These are phyloP conservation scores for Pythium rishiriense DNA, from an alignment of 352 stramenopile species.

Conservation along the genomic window DNA sequence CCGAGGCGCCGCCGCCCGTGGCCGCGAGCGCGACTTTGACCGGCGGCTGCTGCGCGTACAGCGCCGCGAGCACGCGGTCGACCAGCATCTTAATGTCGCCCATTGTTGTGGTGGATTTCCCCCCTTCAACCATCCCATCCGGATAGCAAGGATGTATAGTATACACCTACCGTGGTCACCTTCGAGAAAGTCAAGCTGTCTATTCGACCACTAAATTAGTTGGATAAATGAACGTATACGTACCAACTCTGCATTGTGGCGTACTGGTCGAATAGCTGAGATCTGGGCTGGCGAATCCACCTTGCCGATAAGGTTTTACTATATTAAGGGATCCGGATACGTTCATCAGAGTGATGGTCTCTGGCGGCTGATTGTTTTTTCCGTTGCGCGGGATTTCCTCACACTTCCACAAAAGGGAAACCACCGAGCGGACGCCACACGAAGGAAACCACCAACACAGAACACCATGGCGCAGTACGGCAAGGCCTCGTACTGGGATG, in stretches of 20 bases:
- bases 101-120: background rate
- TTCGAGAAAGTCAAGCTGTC: slow-evolving; percentile 15
- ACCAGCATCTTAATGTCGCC: slow-evolving; percentile 11
- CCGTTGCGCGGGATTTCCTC: slow-evolving; percentile 1
- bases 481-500: slow-evolving; percentile 94
- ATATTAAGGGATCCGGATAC: slow-evolving; percentile 13
- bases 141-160: slow-evolving; percentile 11
- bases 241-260: background rate
- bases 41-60: slow-evolving; percentile 53
- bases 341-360: slow-evolving; percentile 23
- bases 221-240: background rate
- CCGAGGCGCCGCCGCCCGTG: slow-evolving; percentile 56
- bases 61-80: slow-evolving; percentile 51
- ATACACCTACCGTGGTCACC: slow-evolving; percentile 2
- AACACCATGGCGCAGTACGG: slow-evolving; percentile 88
- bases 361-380: slow-evolving; percentile 13
- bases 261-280: slow-evolving; percentile 10
- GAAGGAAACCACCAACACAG: slow-evolving; percentile 12
- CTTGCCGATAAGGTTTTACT: slow-evolving; percentile 15
- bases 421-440: background rate
- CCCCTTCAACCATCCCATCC: background rate
- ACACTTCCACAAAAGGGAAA: slow-evolving; percentile 20
- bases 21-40: slow-evolving; percentile 57
- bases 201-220: slow-evolving; percentile 8
- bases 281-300: background rate